Conservation (phyloP, 306 rosid genomes). For the Lathyrus oleraceus region DNA sequence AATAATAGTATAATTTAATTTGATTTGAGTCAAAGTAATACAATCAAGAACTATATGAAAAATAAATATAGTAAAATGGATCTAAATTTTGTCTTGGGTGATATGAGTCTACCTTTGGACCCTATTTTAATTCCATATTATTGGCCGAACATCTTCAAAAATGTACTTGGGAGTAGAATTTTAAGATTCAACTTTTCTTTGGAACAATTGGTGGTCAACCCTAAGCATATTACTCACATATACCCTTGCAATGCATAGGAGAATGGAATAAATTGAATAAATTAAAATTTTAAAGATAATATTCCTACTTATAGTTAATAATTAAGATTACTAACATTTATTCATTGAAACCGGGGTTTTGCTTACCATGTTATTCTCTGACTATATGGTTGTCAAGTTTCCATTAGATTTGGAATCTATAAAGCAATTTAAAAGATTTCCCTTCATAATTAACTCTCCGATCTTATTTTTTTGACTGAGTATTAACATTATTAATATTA, state of each 20-base stretch:
- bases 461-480: constrained; percentile 37
- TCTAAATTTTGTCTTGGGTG: too few relatives aligned
- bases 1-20: too few relatives aligned
- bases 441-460: constrained; percentile 31
- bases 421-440: constrained; percentile 46
- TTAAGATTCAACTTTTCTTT: constrained; percentile 38
- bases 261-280: constrained; percentile 46
- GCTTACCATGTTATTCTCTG: constrained; percentile 51
- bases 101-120: neutral
- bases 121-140: neutral
- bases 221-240: constrained; percentile 40
- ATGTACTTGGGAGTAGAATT: constrained; percentile 4
- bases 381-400: constrained; percentile 47
- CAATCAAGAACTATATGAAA: too few relatives aligned
- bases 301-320: constrained; percentile 41
- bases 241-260: constrained; percentile 34
- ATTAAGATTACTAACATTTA: constrained; percentile 25
- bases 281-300: constrained; percentile 36
- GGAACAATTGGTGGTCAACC: constrained; percentile 42
- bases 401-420: constrained; percentile 52
- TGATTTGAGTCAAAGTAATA: too few relatives aligned
- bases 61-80: too few relatives aligned
- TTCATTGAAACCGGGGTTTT: constrained; percentile 31
- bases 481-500: constrained; percentile 1
- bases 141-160: neutral